Conservation (phyloP, 306 rosid species). For the Acmispon strigosus region DNA sequence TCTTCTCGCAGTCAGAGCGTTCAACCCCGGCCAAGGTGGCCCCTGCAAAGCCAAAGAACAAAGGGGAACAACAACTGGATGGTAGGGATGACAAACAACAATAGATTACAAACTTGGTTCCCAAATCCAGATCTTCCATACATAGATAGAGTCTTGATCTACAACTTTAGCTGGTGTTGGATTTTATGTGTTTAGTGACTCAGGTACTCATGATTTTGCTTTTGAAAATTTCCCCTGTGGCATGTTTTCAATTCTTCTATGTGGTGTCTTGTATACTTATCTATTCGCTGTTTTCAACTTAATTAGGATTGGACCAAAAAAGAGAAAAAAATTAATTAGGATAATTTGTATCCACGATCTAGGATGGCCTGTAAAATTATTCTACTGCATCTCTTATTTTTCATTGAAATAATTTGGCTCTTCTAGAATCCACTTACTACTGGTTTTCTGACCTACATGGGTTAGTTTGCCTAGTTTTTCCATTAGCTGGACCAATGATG, state of each 20-base stretch:
- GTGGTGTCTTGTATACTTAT: slow-evolving; percentile 19
- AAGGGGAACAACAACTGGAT: slow-evolving; percentile 22
- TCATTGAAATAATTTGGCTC: neutral
- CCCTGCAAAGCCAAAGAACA: slow-evolving; percentile 41
- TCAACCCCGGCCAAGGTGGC: slow-evolving; percentile 70
- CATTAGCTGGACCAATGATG: no score
- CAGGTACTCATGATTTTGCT: slow-evolving; percentile 7
- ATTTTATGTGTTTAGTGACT: slow-evolving; percentile 1
- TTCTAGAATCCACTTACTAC: neutral
- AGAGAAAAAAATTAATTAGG: neutral
- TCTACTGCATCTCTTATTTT: neutral
- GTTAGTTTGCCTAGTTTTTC: slow-evolving; percentile 28
- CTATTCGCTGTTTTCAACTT: slow-evolving; percentile 29
- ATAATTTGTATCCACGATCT: slow-evolving; percentile 19
- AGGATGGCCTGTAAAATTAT: slow-evolving; percentile 7
- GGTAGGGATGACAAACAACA: slow-evolving; percentile 39
- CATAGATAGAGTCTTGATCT: slow-evolving; percentile 18
- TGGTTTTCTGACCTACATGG: neutral
- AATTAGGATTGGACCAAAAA: neutral
- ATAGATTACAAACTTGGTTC: slow-evolving; percentile 26
- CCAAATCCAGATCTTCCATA: neutral
- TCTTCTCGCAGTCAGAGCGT: slow-evolving; percentile 82
- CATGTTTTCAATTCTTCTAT: slow-evolving; percentile 12
- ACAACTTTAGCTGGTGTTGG: neutral
- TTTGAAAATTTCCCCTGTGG: slow-evolving; percentile 3